These are phyloP conservation scores for Piper betle DNA, from an alignment of 164 flowering plant species.

Conservation along the genomic window DNA sequence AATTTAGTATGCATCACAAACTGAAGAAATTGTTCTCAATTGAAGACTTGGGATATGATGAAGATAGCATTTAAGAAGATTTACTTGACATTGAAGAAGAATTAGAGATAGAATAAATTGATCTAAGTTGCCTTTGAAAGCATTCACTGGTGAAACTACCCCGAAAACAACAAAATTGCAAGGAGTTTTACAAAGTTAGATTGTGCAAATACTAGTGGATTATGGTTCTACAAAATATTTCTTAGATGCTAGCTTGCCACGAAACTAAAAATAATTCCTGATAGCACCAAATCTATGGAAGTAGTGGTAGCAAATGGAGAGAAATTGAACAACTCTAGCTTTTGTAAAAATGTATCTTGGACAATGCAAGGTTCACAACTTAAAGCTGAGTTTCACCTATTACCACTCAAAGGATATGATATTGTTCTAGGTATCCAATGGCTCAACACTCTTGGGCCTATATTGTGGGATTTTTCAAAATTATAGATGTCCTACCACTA, in stretches of 20 bases:
- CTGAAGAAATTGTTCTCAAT: neutral
- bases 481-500: neutral
- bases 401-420: neutral
- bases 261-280: neutral
- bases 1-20: neutral
- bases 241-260: conserved; percentile 1
- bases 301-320: conserved; percentile 9
- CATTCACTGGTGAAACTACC: conserved; percentile 6
- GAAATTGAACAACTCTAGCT: neutral
- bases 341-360: neutral
- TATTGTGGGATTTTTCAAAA: conserved; percentile 1
- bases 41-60: neutral
- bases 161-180: conserved; percentile 8
- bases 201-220: no score
- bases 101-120: neutral
- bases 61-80: neutral
- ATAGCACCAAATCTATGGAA: conserved; percentile 1
- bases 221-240: no score
- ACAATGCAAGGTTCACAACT: neutral
- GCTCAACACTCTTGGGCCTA: neutral
- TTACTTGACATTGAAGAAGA: no score
- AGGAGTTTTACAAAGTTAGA: no score
- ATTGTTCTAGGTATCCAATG: conserved; percentile 1
- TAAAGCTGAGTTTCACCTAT: neutral
- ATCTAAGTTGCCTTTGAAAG: conserved; percentile 4